Base-by-base conservation (phyloP, 306 rosid species). In the Acacia acuminata region DNA sequence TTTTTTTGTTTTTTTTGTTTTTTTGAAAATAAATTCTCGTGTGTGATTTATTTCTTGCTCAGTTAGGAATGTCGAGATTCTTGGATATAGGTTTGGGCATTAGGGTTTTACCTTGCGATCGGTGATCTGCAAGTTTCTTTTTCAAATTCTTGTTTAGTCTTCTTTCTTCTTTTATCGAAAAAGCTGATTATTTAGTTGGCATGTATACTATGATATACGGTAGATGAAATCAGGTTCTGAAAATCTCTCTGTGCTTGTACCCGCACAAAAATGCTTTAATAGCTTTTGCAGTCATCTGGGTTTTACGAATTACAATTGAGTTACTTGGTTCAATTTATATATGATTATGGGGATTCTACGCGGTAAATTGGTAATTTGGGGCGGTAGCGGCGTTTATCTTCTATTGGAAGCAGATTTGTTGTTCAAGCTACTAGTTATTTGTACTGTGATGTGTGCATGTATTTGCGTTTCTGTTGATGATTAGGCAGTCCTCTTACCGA, bases 51-150 rank as follows among this genome's bases (percentile, higher is more conserved):
- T 73, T 76, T 83, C 71, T 27, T 83, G 50, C 44, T 61, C 40
- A 11, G 71, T 60, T 75, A 69, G 88, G 76, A 60, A 42, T 77
- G 14, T 64, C 20, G 71, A 69, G 84, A 85, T 73, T 77, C 83
- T 73, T 76, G 83, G 74, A 19, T 45, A 4, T 7, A 47, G 17
- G 71, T 45, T 58, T 38, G 30, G 16, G 66, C 63, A 73, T 77
- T 77, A 77, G 89, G 89, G 85, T 64, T 85, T 90, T 80, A 19
- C 71, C 17, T 0, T 48, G 61, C 65, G 71, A 73, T 78, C 43
- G 43, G 48, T 83, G 86, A 85, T 88, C 88, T 81, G 47, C 73
- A 76, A 56, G 77, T 84, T 42, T 32, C 11, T 76, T 67, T 67
- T 42, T 58, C 67, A 7, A 50, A 13, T 25, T 72, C 34, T 38